Conservation (phyloP, 768 basidiomycete species). For the Collybiopsis luxurians region DNA sequence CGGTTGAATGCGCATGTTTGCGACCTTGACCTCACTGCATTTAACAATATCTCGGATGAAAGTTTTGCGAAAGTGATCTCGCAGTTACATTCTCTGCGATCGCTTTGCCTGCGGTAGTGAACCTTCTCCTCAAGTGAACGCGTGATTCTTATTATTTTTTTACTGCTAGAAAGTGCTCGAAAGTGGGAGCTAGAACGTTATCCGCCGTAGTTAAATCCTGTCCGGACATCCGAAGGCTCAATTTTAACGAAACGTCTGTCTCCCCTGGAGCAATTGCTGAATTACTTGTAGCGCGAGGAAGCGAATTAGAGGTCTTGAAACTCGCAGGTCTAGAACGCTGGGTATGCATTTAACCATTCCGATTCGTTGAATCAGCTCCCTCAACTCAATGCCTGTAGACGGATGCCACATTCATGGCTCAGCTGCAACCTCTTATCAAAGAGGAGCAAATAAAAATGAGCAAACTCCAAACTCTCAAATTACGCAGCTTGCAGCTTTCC, state of each 20-base stretch:
- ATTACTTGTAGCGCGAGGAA: conserved; percentile 36
- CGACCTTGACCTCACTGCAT: conserved; percentile 49
- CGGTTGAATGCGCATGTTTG: conserved; percentile 35
- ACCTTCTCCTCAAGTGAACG: neutral
- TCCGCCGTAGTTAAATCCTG: conserved; percentile 41
- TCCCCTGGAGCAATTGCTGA: conserved; percentile 45
- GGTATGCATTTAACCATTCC: conserved; percentile 33
- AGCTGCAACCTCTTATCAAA: conserved; percentile 31
- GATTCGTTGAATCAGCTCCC: neutral
- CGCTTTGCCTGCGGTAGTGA: conserved; percentile 54
- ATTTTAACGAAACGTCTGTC: conserved; percentile 60
- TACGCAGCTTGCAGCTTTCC: conserved; percentile 51
- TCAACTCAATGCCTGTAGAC: conserved; percentile 38
- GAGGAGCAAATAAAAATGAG: conserved; percentile 28
- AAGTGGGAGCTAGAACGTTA: conserved; percentile 49
- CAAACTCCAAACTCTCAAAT: conserved; percentile 52
- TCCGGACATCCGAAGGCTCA: conserved; percentile 41
- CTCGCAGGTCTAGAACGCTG: conserved; percentile 60
- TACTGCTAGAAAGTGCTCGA: conserved; percentile 51
- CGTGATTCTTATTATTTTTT: conserved; percentile 6
- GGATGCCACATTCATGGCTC: conserved; percentile 46
- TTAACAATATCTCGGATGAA: conserved; percentile 50
- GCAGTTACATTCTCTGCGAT: conserved; percentile 39
- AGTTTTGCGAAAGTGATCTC: conserved; percentile 49
- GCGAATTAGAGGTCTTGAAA: conserved; percentile 53